Base-by-base conservation (phyloP, 331 rosid species). In the Phaseolus coccineus region DNA sequence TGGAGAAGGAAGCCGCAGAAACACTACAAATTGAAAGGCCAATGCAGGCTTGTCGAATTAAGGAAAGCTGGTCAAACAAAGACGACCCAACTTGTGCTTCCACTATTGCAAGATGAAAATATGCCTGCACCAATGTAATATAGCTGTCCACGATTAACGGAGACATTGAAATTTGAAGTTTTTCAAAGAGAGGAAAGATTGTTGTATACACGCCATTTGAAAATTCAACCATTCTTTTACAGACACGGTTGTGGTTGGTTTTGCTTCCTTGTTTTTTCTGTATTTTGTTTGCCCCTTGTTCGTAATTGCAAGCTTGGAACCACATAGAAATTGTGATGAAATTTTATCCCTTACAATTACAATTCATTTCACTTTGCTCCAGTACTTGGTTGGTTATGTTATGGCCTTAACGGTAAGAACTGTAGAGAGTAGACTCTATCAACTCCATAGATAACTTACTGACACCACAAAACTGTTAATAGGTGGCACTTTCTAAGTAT, bases 21-120 rank as follows among this genome's bases (percentile, higher is more conserved):
- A 77, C 67, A 61, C 77, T 79, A 31, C 96, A 88, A 87, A 90
- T 96, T 70, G 98, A 92, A 78, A 86, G 98, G 77, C 90, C 94
- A 13, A 88, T 89, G 84, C 90, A 85, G 80, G 91, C 92, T 48
- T 91, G 99, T 81, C 75, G 97, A 62, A 80, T 88, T 52, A 88
- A 89, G 69, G 97, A 91, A 86, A 79, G 76, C 77, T 94, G 97
- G 98, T 81, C 94, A 25, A 94, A 80, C 82, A 88, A 86, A 77
- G 93, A 94, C 6, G 96, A 90, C 57, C 83, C 92, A 10, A 39
- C 92, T 42, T 81, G 88, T 81, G 87, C 92, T 79, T 85, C 92
- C 69, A 87, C 96, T 6, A 85, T 85, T 82, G 97, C 97, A 50
- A 87, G 91, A 89, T 92, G 84, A 90, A 75, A 80, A 40, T 71